Evolutionary conservation across 768 basidiomycete species (phyloP).

Genomic region (Trametes cubensis): DNA sequence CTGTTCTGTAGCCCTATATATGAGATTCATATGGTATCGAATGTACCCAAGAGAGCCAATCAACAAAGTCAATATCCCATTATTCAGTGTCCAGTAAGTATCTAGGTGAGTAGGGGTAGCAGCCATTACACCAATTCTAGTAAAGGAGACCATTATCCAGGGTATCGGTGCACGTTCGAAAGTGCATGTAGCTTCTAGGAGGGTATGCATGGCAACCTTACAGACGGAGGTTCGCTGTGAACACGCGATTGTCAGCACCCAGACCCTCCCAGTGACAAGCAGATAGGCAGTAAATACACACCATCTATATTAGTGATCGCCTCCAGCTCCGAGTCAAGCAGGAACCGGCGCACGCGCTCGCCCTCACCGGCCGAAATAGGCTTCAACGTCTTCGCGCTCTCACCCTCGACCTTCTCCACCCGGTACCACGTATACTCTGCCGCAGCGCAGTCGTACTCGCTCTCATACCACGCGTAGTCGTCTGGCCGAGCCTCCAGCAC

Average conservation of each 20-base stretch:
- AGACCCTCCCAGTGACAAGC: neutral
- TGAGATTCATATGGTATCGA: no score
- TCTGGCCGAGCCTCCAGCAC: neutral
- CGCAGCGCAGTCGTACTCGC: slow-evolving; percentile 15
- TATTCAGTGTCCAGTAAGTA: neutral
- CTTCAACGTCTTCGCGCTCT: neutral
- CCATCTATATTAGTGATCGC: slow-evolving; percentile 13
- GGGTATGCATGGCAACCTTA: neutral
- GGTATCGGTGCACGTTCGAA: neutral
- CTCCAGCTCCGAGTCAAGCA: slow-evolving; percentile 10
- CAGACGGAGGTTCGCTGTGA: slow-evolving; percentile 7
- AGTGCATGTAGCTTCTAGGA: neutral
- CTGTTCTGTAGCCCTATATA: no score
- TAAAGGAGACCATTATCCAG: neutral
- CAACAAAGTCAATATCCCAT: no score
- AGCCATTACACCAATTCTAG: neutral
- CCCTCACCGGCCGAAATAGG: slow-evolving; percentile 3
- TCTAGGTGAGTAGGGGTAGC: neutral
- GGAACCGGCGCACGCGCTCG: slow-evolving; percentile 17
- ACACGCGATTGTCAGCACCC: neutral
- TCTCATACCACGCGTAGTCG: slow-evolving; percentile 19
- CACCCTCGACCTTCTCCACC: slow-evolving; percentile 7
- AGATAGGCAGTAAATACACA: neutral
- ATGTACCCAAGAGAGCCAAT: no score
- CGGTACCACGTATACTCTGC: slow-evolving; percentile 20